These are phyloP conservation scores for Arthrobotrys entomopaga DNA, from an alignment of 2,329 filamentous ascomycete species.

Conservation along the genomic window DNA sequence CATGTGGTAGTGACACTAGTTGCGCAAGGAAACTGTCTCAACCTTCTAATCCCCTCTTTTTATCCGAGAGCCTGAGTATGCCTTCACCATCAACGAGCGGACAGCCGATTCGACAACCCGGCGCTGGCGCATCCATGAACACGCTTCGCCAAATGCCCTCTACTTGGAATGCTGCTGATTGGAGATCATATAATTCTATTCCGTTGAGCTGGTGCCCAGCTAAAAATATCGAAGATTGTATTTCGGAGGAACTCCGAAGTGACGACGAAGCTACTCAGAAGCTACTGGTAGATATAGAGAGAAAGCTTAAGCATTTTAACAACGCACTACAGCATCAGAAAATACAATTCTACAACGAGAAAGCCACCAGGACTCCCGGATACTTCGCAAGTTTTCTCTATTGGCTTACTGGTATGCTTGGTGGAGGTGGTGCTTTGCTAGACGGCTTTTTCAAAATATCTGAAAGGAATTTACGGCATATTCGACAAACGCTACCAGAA, in stretches of 20 bases:
- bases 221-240: slow-evolving; percentile 10
- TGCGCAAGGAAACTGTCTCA: no score
- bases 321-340: slow-evolving; percentile 7
- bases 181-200: slow-evolving; percentile 14
- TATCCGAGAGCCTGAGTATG: no score
- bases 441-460: no score
- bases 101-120: background rate
- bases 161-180: slow-evolving; percentile 18
- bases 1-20: no score
- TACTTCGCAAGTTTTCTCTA: background rate
- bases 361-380: background rate
- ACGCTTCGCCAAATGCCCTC: background rate
- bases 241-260: slow-evolving; percentile 4
- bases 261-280: background rate
- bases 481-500: background rate
- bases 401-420: no score
- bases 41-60: no score
- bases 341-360: background rate
- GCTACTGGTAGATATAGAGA: slow-evolving; percentile 6
- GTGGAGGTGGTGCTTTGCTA: no score
- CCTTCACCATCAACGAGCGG: background rate
- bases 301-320: slow-evolving; percentile 15
- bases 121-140: background rate
- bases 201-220: slow-evolving; percentile 38
- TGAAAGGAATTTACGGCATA: no score